Evolutionary conservation across 352 stramenopile species (phyloP).

Genomic region (Paralagenidium karlingii): DNA sequence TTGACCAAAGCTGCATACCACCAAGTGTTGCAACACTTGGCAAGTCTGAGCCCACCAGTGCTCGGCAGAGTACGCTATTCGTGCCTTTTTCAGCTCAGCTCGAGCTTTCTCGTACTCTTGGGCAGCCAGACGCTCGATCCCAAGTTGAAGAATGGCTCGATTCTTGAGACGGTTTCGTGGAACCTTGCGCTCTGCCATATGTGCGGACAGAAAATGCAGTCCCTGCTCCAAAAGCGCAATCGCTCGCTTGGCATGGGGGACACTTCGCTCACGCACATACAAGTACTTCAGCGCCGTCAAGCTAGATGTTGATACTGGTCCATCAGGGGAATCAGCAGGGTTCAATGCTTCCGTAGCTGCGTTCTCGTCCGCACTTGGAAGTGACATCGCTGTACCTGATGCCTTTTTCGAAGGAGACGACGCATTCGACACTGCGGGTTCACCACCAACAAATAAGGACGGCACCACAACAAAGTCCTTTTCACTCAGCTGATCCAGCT

Average conservation of each 20-base stretch:
- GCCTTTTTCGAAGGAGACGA: constrained; percentile 25
- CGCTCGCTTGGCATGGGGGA: constrained; percentile 51
- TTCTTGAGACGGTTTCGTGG: constrained; percentile 62
- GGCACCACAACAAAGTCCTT: constrained; percentile 60
- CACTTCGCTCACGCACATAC: constrained; percentile 36
- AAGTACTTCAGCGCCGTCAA: constrained; percentile 51
- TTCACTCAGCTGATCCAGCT: constrained; percentile 14
- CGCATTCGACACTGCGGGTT: constrained; percentile 35
- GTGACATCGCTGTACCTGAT: too few species aligned
- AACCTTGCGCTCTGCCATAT: constrained; percentile 45
- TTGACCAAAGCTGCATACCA: constrained; percentile 63
- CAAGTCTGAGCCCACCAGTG: constrained; percentile 64
- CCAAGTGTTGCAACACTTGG: constrained; percentile 61
- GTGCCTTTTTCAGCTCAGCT: constrained; percentile 56
- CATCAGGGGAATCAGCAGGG: too few species aligned
- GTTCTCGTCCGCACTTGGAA: too few species aligned
- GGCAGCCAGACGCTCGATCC: constrained; percentile 51
- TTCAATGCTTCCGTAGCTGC: too few species aligned
- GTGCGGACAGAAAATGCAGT: constrained; percentile 57
- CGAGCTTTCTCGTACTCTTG: constrained; percentile 55
- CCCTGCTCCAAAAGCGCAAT: constrained; percentile 70
- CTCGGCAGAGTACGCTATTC: constrained; percentile 35
- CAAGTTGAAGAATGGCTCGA: constrained; percentile 55
- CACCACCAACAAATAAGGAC: constrained; percentile 53
- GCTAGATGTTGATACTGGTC: too few species aligned